phyloP scores from a whole-genome alignment of 2,329 filamentous ascomycete genomes.

The Talaromyces sp. region DNA sequence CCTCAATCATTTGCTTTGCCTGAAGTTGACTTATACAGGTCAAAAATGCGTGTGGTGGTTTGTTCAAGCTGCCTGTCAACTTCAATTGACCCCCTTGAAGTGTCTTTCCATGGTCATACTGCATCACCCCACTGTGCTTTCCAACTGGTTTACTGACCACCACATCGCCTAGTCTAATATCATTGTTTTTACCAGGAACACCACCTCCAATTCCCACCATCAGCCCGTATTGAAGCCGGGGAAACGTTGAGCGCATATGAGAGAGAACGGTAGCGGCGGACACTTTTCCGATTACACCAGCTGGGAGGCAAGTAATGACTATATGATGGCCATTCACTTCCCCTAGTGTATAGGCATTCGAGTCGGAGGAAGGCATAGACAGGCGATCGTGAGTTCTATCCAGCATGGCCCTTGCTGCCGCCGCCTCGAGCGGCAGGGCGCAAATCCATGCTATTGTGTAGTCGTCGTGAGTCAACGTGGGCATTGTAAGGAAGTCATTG shows the following conservation, averaged over 20 bases:
- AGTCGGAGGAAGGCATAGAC: too few relatives aligned
- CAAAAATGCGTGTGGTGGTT: neutral
- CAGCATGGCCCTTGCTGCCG: neutral
- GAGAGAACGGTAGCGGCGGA: neutral
- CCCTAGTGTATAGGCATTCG: too few relatives aligned
- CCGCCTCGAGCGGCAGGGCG: neutral
- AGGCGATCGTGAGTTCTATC: too few relatives aligned
- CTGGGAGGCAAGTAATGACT: neutral
- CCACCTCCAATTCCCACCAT: too few relatives aligned
- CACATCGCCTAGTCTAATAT: too few relatives aligned
- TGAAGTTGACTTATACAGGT: neutral
- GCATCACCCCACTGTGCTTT: too few relatives aligned
- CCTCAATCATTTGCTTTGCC: neutral
- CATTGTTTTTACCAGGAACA: neutral
- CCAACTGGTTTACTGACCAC: too few relatives aligned
- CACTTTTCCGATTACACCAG: neutral
- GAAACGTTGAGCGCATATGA: neutral
- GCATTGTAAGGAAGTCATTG: too few relatives aligned
- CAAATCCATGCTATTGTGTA: neutral
- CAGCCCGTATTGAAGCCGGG: neutral
- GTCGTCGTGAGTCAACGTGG: neutral
- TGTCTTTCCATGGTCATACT: neutral
- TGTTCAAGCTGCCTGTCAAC: neutral
- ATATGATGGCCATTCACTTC: too few relatives aligned
- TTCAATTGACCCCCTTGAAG: neutral